A percentile compares a stretch with the other conserved stretches of the same genome.
phyloP scores from a whole-genome alignment of 306 rosid species.

The Lathyrus aphaca region DNA sequence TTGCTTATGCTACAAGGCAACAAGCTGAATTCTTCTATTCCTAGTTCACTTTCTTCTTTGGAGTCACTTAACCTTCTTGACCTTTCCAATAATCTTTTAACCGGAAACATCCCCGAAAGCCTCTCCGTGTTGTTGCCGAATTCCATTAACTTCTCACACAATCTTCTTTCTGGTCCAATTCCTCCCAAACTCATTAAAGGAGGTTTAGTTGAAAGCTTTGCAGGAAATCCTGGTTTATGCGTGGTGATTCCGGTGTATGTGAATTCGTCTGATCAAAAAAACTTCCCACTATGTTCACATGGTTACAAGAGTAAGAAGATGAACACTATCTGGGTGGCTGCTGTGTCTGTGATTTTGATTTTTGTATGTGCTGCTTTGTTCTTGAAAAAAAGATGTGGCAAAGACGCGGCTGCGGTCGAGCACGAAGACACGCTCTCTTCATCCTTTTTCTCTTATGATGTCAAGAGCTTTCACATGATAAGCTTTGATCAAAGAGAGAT shows the following conservation, averaged over 20 bases:
- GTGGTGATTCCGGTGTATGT: conserved; percentile 44
- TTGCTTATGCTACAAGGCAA: conserved; percentile 80
- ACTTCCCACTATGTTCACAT: conserved; percentile 60
- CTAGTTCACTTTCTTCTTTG: conserved; percentile 65
- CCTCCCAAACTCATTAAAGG: conserved; percentile 74
- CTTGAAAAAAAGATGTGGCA: conserved; percentile 62
- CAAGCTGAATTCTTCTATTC: conserved; percentile 73
- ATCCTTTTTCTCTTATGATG: conserved; percentile 69
- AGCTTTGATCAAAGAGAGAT: conserved; percentile 76
- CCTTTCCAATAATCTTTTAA: conserved; percentile 75
- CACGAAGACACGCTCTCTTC: conserved; percentile 75
- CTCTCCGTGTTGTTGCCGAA: conserved; percentile 72
- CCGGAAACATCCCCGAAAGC: conserved; percentile 86
- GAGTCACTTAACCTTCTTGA: conserved; percentile 89
- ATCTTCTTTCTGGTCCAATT: conserved; percentile 81
- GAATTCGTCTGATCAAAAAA: conserved; percentile 54
- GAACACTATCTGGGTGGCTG: conserved; percentile 80
- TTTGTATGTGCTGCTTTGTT: conserved; percentile 65
- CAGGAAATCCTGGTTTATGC: conserved; percentile 84
- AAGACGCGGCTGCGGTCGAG: conserved; percentile 55
- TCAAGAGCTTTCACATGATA: conserved; percentile 84
- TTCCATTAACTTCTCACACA: conserved; percentile 85
- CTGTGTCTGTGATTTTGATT: conserved; percentile 61
- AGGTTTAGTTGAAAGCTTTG: conserved; percentile 85
- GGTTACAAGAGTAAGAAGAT: conserved; percentile 48